Conservation (phyloP, 495 filamentous ascomycete genomes). For the Xylaria sp. region DNA sequence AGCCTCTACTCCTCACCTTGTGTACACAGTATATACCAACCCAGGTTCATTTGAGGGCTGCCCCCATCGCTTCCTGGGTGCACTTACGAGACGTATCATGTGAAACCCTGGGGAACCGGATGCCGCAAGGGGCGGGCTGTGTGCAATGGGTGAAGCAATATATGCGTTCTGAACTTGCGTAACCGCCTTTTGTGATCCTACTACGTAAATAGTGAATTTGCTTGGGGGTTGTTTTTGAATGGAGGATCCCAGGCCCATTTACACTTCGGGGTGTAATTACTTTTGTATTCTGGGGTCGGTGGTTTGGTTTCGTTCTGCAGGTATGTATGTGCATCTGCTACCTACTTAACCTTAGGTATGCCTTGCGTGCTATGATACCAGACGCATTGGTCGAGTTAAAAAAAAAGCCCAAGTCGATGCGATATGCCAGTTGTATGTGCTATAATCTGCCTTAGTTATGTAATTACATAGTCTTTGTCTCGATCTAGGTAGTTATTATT, state of each 20-base stretch:
- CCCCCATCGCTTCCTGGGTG: neutral
- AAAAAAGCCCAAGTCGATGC: neutral
- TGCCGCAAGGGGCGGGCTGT: neutral
- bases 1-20: neutral
- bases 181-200: neutral
- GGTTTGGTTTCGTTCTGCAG: neutral
- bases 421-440: neutral
- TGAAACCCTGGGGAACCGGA: neutral
- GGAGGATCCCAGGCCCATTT: neutral
- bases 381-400: neutral
- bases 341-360: neutral
- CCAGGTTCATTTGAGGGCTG: neutral
- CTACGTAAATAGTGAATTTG: neutral
- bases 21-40: neutral
- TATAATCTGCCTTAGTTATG: neutral
- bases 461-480: neutral
- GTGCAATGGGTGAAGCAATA: neutral
- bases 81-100: neutral
- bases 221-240: neutral
- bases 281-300: neutral
- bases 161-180: neutral
- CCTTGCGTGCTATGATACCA: neutral
- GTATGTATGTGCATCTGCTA: neutral
- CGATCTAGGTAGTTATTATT: no score
- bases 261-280: neutral